A percentile compares a stretch with the other conserved stretches of the same genome.
These are phyloP conservation scores for Polyrhizophydium stewartii DNA, from an alignment of 371 early-diverging fungal species.

Conservation along the genomic window DNA sequence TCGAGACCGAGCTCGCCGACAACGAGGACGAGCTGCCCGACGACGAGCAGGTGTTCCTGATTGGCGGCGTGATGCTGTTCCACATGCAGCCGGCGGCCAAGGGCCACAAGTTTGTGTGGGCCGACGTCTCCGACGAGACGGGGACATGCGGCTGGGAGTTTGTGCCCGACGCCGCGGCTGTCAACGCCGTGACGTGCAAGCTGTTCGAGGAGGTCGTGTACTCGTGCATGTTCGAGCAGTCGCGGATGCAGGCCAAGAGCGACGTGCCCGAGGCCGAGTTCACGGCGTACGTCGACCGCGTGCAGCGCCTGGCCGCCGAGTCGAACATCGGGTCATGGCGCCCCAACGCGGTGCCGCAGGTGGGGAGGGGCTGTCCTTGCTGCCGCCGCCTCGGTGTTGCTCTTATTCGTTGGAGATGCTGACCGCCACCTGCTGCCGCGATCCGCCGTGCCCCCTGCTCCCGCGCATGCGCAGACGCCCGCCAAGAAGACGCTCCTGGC, in stretches of 20 bases:
- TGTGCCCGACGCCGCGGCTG: conserved; percentile 37
- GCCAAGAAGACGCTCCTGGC: not conserved
- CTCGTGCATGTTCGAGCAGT: conserved; percentile 67
- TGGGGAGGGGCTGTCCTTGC: too few relatives aligned
- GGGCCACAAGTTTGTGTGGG: conserved; percentile 14
- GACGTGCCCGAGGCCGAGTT: conserved; percentile 58
- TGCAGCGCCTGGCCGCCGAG: conserved; percentile 18
- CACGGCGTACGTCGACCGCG: conserved; percentile 34
- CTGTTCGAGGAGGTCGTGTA: conserved; percentile 59
- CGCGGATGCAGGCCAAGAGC: conserved; percentile 37
- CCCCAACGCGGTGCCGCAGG: not conserved
- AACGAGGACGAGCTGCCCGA: conserved; percentile 47
- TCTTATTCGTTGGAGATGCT: too few relatives aligned
- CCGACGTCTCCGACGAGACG: conserved; percentile 19
- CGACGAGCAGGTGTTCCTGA: conserved; percentile 47
- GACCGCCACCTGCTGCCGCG: too few relatives aligned
- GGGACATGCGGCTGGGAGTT: conserved; percentile 33
- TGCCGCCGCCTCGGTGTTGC: too few relatives aligned
- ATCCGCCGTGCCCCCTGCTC: too few relatives aligned
- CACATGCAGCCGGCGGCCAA: conserved; percentile 11
- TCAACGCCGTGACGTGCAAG: conserved; percentile 31
- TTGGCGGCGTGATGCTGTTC: conserved; percentile 52
- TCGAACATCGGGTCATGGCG: not conserved
- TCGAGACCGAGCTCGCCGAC: conserved; percentile 49
- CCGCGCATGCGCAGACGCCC: not conserved